Conservation (phyloP, 352 stramenopile genomes). For the Phytophthora quininea region DNA sequence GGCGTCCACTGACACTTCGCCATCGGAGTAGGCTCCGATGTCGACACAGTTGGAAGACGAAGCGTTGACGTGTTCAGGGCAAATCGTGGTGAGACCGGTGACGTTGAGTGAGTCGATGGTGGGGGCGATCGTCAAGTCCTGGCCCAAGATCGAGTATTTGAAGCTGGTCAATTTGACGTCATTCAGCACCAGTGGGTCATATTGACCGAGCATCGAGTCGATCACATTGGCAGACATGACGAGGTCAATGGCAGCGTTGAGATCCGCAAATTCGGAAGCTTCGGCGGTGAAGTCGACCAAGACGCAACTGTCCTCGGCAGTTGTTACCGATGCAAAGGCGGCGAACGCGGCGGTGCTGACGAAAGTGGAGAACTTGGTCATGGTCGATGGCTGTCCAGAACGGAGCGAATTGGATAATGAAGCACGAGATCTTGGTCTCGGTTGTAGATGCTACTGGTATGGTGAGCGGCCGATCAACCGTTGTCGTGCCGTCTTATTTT, state of each 20-base stretch:
- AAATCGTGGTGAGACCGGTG: conserved; percentile 43
- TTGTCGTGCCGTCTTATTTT: too few species aligned
- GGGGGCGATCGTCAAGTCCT: conserved; percentile 48
- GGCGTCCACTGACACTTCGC: conserved; percentile 32
- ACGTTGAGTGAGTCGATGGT: conserved; percentile 52
- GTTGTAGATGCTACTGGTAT: too few species aligned
- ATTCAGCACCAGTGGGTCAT: conserved; percentile 43
- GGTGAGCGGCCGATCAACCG: too few species aligned
- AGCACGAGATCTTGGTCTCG: too few species aligned
- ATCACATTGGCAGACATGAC: conserved; percentile 16
- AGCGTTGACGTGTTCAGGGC: conserved; percentile 43
- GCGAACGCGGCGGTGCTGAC: conserved; percentile 1
- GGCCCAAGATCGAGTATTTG: conserved; percentile 38
- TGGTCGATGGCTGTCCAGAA: background rate
- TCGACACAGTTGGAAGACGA: conserved; percentile 35
- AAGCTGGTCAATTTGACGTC: conserved; percentile 40
- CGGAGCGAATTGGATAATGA: too few species aligned
- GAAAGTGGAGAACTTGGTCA: background rate
- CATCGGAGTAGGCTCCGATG: conserved; percentile 41
- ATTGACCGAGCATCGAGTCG: conserved; percentile 23
- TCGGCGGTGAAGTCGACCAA: conserved; percentile 49
- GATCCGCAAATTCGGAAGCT: conserved; percentile 34
- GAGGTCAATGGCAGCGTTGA: conserved; percentile 47
- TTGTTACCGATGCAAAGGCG: background rate
- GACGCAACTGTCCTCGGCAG: conserved; percentile 30